Conservation (phyloP, 371 early-diverging fungal species). For the Rhizopus sp. region DNA sequence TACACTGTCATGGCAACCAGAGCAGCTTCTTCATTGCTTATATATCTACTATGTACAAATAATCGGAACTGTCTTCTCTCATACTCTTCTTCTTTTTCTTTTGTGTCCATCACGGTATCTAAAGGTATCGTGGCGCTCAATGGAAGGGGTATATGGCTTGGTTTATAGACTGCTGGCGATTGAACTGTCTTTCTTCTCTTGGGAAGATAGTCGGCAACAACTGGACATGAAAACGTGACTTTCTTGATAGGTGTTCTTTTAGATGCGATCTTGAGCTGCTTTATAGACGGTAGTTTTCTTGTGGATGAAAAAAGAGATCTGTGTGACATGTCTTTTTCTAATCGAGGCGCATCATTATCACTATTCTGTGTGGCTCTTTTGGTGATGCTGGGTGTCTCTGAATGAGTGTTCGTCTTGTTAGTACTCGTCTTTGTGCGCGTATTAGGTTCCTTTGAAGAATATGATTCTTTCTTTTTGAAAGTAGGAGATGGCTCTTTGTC, state of each 20-base stretch:
- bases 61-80: constrained; percentile 42
- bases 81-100: constrained; percentile 35
- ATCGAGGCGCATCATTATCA: too few relatives aligned
- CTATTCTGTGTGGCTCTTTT: too few relatives aligned
- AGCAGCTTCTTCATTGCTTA: constrained; percentile 36
- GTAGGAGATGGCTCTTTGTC: too few relatives aligned
- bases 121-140: constrained; percentile 1
- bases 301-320: background rate
- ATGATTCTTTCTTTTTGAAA: too few relatives aligned
- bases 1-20: constrained; percentile 30
- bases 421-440: too few relatives aligned
- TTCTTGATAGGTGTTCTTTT: background rate
- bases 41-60: constrained; percentile 39
- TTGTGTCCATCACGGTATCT: constrained; percentile 8
- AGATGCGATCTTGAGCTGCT: background rate
- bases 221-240: background rate
- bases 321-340: too few relatives aligned
- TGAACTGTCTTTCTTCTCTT: background rate
- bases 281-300: background rate
- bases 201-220: background rate
- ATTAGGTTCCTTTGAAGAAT: too few relatives aligned
- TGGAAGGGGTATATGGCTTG: constrained; percentile 13
- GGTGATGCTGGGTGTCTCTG: too few relatives aligned
- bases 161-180: background rate
- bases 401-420: too few relatives aligned